phyloP scores from a whole-genome alignment of 257 asterid species.

The Parsonsia alboflavescens region DNA sequence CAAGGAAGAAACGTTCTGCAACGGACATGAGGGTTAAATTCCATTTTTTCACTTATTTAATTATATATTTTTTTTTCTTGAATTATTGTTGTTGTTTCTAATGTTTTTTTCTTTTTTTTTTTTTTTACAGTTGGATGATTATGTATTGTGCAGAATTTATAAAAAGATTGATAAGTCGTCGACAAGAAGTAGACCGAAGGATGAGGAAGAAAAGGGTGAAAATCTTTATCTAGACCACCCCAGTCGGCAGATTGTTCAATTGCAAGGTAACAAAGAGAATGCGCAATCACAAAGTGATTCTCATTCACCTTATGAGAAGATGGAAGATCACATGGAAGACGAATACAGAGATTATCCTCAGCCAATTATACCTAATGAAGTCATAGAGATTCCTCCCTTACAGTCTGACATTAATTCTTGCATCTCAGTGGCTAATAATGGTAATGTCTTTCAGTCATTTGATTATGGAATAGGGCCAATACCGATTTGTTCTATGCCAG shows the following conservation, averaged over 20 bases:
- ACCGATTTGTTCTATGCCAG: background rate
- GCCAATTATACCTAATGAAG: background rate
- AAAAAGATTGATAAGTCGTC: conserved; percentile 1
- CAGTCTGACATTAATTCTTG: background rate
- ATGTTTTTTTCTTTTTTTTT: background rate
- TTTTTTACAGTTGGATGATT: conserved; percentile 14
- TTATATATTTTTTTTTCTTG: background rate
- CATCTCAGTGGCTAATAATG: background rate
- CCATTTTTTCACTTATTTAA: background rate
- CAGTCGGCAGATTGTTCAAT: background rate
- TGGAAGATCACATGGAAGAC: background rate
- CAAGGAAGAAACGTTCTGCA: background rate
- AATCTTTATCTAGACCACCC: background rate
- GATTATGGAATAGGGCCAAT: background rate
- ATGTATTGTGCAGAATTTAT: conserved; percentile 7
- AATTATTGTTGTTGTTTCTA: too few species aligned
- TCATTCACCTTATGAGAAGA: background rate
- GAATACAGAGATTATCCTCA: background rate
- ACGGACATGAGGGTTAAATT: conserved; percentile 6
- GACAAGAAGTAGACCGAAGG: background rate
- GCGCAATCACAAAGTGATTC: background rate
- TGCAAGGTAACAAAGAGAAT: background rate
- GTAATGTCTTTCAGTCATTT: background rate
- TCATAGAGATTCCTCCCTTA: background rate
- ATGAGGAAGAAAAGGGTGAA: background rate